These are phyloP conservation scores for Penstemon barbatus DNA, from an alignment of 257 asterid genomes.

Conservation along the genomic window DNA sequence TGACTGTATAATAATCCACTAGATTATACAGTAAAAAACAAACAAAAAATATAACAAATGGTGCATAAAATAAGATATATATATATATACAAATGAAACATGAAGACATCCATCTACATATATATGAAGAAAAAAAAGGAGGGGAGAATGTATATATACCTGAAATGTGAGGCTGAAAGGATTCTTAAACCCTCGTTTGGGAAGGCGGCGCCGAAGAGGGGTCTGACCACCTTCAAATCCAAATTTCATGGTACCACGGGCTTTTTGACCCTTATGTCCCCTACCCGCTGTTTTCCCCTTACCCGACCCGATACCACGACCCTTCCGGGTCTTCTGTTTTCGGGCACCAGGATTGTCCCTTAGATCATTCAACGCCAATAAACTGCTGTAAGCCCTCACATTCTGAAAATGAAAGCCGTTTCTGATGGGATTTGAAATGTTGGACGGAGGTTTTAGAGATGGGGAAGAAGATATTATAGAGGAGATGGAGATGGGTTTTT, in stretches of 20 bases:
- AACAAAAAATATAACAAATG: no score
- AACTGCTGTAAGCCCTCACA: constrained; percentile 53
- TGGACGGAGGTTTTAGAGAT: constrained; percentile 26
- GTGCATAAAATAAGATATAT: no score
- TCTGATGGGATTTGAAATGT: not conserved
- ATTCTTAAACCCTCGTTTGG: constrained; percentile 88
- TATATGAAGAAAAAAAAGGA: no score
- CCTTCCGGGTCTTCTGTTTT: constrained; percentile 89
- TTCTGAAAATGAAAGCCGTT: constrained; percentile 19
- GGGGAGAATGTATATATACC: constrained; percentile 37
- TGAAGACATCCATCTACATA: no score
- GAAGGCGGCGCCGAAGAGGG: constrained; percentile 87
- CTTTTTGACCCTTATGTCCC: constrained; percentile 95
- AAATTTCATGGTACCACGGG: constrained; percentile 82
- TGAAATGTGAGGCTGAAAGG: constrained; percentile 86
- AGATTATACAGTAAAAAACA: no score
- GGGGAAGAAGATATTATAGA: constrained; percentile 23
- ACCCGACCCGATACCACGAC: constrained; percentile 96
- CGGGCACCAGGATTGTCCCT: constrained; percentile 77
- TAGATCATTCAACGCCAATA: constrained; percentile 79
- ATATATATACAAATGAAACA: no score
- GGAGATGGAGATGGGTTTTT: constrained; percentile 34
- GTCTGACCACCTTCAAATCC: constrained; percentile 99
- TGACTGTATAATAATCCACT: no score
- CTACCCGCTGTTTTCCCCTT: constrained; percentile 97